Conservation (phyloP, 2,329 filamentous ascomycete species). For the Botrytis deweyae region DNA sequence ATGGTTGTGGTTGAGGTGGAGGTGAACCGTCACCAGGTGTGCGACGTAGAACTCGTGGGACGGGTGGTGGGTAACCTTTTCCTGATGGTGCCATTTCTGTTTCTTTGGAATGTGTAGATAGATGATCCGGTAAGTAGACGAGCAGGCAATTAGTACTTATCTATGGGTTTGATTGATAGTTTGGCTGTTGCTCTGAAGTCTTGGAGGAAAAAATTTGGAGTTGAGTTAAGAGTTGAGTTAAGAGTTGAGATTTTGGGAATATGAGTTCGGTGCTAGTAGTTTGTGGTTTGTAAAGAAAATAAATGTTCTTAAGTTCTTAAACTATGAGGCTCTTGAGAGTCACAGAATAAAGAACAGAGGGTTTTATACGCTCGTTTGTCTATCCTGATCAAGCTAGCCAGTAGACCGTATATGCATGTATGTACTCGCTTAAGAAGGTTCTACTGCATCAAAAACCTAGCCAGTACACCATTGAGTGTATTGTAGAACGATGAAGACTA, state of each 20-base stretch:
- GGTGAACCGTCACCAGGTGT: not conserved
- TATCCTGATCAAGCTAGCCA: not conserved
- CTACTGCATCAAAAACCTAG: not conserved
- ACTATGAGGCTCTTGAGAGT: not conserved
- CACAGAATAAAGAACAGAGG: accelerated
- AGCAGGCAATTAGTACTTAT: not conserved
- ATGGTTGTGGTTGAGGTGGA: not conserved
- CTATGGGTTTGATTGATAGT: accelerated
- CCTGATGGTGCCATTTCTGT: not conserved
- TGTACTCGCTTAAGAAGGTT: not conserved
- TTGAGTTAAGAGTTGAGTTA: too few relatives aligned
- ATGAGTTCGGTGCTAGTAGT: not conserved
- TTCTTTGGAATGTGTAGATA: not conserved
- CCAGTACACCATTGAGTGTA: not conserved
- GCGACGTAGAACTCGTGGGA: not conserved
- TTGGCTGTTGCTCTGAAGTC: not conserved
- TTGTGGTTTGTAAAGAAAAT: not conserved
- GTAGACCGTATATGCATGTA: not conserved
- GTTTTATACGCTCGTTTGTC: not conserved
- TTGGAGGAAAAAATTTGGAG: too few relatives aligned
- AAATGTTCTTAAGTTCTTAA: not conserved
- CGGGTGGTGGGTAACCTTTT: not conserved
- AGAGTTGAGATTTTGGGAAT: too few relatives aligned
- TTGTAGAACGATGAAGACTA: not conserved
- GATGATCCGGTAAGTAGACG: not conserved